phyloP scores from a whole-genome alignment of 176 grass and related monocot species.

The Triticum dicoccoides region DNA sequence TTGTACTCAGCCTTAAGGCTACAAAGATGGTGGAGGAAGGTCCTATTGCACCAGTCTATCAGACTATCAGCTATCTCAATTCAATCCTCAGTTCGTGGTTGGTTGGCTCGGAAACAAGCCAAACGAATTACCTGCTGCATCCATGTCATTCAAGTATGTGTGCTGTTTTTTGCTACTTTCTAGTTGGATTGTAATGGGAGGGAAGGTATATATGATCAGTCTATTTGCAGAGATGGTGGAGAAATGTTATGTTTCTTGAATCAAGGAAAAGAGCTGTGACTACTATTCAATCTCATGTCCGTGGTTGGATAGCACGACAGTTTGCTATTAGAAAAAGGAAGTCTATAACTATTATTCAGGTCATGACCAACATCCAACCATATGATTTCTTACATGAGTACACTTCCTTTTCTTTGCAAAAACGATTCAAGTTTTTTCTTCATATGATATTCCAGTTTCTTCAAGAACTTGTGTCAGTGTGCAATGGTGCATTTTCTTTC shows the following conservation, averaged over 20 bases:
- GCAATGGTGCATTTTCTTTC: background rate
- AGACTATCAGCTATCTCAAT: constrained; percentile 41
- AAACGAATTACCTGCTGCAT: constrained; percentile 22
- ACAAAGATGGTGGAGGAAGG: constrained; percentile 58
- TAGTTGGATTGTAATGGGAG: background rate
- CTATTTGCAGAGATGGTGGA: constrained; percentile 73
- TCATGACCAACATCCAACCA: background rate
- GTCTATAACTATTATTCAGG: constrained; percentile 48
- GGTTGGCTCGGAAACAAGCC: constrained; percentile 36
- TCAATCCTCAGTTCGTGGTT: constrained; percentile 52
- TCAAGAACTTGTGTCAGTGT: background rate
- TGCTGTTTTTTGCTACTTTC: background rate
- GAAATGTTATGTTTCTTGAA: constrained; percentile 46
- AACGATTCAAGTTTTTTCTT: background rate
- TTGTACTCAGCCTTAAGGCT: constrained; percentile 37
- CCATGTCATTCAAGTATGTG: constrained; percentile 55
- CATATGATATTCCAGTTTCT: background rate
- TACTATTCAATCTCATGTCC: constrained; percentile 47
- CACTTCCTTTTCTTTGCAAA: background rate
- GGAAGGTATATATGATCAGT: background rate
- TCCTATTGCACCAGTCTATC: constrained; percentile 26
- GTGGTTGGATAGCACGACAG: constrained; percentile 45
- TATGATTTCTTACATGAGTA: constrained; percentile 2
- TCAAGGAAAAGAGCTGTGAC: constrained; percentile 37
- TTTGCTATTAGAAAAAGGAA: constrained; percentile 27